Base-by-base conservation (phyloP, 108 stramenopile genomes). In the Cylindrotheca fusiformis region DNA sequence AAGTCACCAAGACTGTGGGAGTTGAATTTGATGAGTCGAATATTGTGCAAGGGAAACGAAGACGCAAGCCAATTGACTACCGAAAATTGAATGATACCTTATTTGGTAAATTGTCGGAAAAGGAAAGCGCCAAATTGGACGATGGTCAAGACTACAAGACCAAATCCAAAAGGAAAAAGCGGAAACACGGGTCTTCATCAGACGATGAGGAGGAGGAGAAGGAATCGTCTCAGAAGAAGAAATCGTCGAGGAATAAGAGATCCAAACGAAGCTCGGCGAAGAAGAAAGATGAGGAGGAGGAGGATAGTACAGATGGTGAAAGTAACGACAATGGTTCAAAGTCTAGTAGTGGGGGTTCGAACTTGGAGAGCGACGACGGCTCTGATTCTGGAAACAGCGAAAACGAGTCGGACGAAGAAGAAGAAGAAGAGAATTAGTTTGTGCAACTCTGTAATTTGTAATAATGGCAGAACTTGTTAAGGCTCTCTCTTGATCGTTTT, bases 1-100 rank as follows among this genome's bases (percentile, higher is more conserved):
- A n/a, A n/a, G n/a, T n/a, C n/a, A n/a, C n/a, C n/a, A n/a, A n/a
- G n/a, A n/a, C n/a, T n/a, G n/a, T n/a, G n/a, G 60, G 58, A 14
- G 79, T 64, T 22, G 69, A 80, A 14, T 74, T 95, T 20, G 85
- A 90, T 59, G 68, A 72, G 57, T 47, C 69, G 32, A 95, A 95
- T 63, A 92, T 95, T 68, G 52, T 95, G 2, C 28, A 58, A 32
- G 94, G 94, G 10, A 92, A 90, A 55, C 83, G 94, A 1, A 67
- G 71, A 33, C 74, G 94, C 8, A 83, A 64, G 12, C 67, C 66
- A 47, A 86, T 92, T 1, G 90, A 95, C 63, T 95, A 95, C 53
- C 28, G 49, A 45, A 80, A 75, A 46, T 62, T 94, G 32, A 86
- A 85, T 52, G 88, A 91, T 52, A 61, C 78, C 33, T 70, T 94